phyloP scores from a whole-genome alignment of 2,329 filamentous ascomycete species.

The Drechslera avenae region DNA sequence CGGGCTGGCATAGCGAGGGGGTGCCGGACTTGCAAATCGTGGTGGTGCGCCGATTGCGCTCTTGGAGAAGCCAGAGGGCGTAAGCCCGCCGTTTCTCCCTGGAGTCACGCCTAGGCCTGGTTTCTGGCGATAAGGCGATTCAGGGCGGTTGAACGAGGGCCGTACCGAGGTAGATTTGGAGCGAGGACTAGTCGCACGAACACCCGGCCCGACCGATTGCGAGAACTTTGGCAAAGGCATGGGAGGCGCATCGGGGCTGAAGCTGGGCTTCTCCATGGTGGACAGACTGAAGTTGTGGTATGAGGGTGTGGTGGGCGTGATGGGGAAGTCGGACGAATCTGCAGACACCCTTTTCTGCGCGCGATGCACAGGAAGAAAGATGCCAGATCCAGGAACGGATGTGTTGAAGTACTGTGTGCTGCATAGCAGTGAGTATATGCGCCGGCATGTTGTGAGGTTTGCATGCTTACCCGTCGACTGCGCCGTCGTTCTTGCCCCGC shows the following conservation, averaged over 20 bases:
- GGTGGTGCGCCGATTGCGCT: constrained; percentile 58
- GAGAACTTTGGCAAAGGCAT: constrained; percentile 83
- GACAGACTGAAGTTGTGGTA: constrained; percentile 62
- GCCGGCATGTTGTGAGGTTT: neutral
- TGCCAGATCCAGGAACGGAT: constrained; percentile 77
- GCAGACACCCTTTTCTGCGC: constrained; percentile 70
- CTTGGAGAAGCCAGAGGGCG: constrained; percentile 61
- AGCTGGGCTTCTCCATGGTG: constrained; percentile 55
- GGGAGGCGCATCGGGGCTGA: constrained; percentile 58
- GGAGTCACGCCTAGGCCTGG: constrained; percentile 48
- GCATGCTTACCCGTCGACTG: constrained; percentile 81
- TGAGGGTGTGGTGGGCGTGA: constrained; percentile 71
- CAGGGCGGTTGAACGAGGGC: constrained; percentile 81
- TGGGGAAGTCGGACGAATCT: constrained; percentile 61
- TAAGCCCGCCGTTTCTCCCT: constrained; percentile 60
- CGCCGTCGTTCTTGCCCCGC: constrained; percentile 92
- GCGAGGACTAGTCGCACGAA: constrained; percentile 70
- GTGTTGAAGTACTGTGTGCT: constrained; percentile 79
- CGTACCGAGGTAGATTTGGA: constrained; percentile 68
- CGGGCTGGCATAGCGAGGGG: constrained; percentile 65
- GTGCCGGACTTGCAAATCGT: constrained; percentile 67
- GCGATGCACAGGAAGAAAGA: constrained; percentile 88
- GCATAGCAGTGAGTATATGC: constrained; percentile 16
- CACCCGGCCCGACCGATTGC: constrained; percentile 79
- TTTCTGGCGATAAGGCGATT: constrained; percentile 77